Evolutionary conservation across 805 yeast species (phyloP).

Genomic region (Metschnikowia similis): DNA sequence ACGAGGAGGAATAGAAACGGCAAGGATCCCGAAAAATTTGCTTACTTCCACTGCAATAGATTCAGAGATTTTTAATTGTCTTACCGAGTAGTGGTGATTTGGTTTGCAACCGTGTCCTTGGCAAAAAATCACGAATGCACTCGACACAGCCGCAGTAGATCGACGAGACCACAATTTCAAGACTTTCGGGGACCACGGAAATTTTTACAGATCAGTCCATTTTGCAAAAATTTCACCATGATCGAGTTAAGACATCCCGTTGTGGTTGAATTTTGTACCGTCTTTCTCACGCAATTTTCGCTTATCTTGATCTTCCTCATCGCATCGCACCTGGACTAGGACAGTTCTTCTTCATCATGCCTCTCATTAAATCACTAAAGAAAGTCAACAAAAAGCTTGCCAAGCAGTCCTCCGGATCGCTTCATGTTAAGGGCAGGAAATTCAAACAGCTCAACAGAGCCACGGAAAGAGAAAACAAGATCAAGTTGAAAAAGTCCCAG

Average conservation of each 20-base stretch:
- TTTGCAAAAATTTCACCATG: not conserved
- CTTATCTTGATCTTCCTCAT: slow-evolving; percentile 2
- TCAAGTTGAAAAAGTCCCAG: slow-evolving; percentile 54
- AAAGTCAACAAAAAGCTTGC: slow-evolving; percentile 61
- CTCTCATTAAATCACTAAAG: slow-evolving; percentile 59
- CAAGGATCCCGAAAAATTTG: too few relatives aligned
- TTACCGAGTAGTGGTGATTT: too few relatives aligned
- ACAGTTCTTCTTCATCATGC: slow-evolving; percentile 40
- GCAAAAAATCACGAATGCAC: too few relatives aligned
- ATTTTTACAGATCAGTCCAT: too few relatives aligned
- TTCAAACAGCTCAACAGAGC: slow-evolving; percentile 82
- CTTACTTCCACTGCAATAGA: too few relatives aligned
- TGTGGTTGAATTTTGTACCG: not conserved
- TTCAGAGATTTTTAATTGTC: too few relatives aligned
- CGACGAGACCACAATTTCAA: too few relatives aligned
- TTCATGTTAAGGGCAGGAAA: slow-evolving; percentile 89
- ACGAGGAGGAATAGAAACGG: too few relatives aligned
- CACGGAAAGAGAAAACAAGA: slow-evolving; percentile 74
- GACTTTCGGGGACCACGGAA: too few relatives aligned
- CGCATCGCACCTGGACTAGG: not conserved
- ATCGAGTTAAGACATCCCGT: too few relatives aligned
- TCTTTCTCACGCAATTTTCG: slow-evolving; percentile 3
- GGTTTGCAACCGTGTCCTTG: too few relatives aligned
- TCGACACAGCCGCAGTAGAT: too few relatives aligned
- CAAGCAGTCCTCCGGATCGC: slow-evolving; percentile 46